Evolutionary conservation across 139 green algal genomes (phyloP).

Genomic region (Gonium pectorale): DNA sequence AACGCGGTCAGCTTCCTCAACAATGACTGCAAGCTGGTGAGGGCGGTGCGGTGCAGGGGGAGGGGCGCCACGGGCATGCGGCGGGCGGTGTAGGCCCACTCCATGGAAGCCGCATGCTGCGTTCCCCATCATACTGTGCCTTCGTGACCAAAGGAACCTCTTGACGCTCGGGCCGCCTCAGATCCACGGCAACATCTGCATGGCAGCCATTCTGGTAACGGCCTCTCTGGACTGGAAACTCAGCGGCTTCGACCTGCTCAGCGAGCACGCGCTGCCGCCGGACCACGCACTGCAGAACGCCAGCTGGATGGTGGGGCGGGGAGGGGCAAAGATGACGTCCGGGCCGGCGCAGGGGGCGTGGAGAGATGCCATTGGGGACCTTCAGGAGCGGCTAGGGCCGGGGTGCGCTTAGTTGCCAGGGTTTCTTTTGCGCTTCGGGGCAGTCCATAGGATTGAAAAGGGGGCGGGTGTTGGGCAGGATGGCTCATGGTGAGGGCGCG

Average conservation of each 20-base stretch:
- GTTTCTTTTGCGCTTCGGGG: too few species aligned
- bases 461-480: too few species aligned
- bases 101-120: background rate
- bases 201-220: constrained; percentile 90
- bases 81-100: background rate
- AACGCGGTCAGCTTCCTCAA: constrained; percentile 95
- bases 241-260: constrained; percentile 91
- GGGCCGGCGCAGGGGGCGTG: background rate
- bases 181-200: constrained; percentile 94
- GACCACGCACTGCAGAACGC: constrained; percentile 23
- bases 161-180: too few species aligned
- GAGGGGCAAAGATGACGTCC: background rate
- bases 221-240: constrained; percentile 96
- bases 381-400: too few species aligned
- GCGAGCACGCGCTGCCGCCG: constrained; percentile 73
- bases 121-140: too few species aligned
- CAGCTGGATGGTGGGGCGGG: constrained; percentile 15
- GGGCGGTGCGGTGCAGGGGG: constrained; percentile 4
- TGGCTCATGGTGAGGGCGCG: too few species aligned
- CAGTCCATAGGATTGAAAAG: too few species aligned
- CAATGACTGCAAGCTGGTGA: constrained; percentile 94
- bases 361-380: too few species aligned
- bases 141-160: background rate
- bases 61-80: background rate
- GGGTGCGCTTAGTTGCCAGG: too few species aligned